phyloP scores from a whole-genome alignment of 345 rosid genomes.

The Lagerstroemia speciosa region DNA sequence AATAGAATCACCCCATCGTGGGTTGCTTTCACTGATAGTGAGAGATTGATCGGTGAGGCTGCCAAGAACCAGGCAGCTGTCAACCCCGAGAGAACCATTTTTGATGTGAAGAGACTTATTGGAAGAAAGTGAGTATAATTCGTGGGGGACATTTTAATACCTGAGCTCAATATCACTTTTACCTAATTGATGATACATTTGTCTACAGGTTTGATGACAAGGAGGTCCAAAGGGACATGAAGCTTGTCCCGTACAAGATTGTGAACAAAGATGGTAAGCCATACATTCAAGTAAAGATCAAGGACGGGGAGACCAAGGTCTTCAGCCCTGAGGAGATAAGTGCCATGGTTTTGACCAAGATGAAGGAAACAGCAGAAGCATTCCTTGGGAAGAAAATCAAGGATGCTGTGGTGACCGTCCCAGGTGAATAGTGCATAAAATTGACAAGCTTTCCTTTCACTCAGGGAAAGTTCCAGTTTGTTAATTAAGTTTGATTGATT shows the following conservation, averaged over 20 bases:
- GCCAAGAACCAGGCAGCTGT: conserved; percentile 97
- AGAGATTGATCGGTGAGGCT: conserved; percentile 95
- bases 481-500: conserved; percentile 2
- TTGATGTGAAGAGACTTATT: conserved; percentile 89
- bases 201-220: conserved; percentile 69
- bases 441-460: neutral
- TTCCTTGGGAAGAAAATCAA: conserved; percentile 97
- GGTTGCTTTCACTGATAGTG: conserved; percentile 91
- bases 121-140: conserved; percentile 67
- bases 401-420: conserved; percentile 98
- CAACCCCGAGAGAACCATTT: conserved; percentile 76
- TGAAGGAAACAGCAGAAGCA: conserved; percentile 98
- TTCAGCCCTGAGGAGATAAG: conserved; percentile 95
- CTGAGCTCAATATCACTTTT: neutral
- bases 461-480: neutral
- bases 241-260: conserved; percentile 84
- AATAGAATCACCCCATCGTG: conserved; percentile 97
- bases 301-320: conserved; percentile 93
- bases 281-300: conserved; percentile 75
- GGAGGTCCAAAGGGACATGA: conserved; percentile 91
- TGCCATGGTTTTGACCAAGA: conserved; percentile 82
- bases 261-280: conserved; percentile 93
- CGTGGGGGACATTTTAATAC: neutral
- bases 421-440: conserved; percentile 40
- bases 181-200: conserved; percentile 5